Evolutionary conservation across 2,329 filamentous ascomycete species (phyloP), one percentile per base, ranked within the genome.

Genomic region (Septoria petroselini): DNA sequence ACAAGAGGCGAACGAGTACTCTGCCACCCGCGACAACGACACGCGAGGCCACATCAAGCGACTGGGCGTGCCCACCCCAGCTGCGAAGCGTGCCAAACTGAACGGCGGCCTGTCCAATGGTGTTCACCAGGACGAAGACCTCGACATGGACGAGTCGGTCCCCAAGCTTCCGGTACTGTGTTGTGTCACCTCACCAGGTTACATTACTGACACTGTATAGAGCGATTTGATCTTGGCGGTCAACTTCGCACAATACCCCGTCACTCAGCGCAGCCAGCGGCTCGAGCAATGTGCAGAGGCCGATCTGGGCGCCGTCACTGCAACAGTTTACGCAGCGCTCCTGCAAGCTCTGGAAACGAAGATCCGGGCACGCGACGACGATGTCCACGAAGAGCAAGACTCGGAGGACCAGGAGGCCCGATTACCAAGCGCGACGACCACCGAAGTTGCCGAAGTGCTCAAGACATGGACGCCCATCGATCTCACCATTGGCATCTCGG

Each of bases 211-310:
- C 55, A 54, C 40, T 54, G 48, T 57, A 14, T 64, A 94, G 84
- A 79, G 82, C 41, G 80, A 86, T 50, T 75, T 90, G 57, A 77
- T 91, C 29, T 75, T 97, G 41, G 82, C 85, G 21, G 76, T 96
- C 47, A 96, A 95, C 65, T 85, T 88, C 62, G 85, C 91, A 48
- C 94, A 91, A 68, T 88, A 89, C 52, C 75, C 85, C 5, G 87
- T 96, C 7, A 83, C 87, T 41, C 76, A 95, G 55, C 87, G 91
- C 49, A 95, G 89, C 61, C 79, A 84, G 57, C 81, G 83, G 15
- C 81, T 97, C 2, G 81, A 85, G 44, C 76, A 82, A n/a, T 80
- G 90, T 49, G 88, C 83, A 1, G 77, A 83, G 43, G 81, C 86
- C 45, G 76, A 80, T 25, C 78, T 93, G 15, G 87, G 90, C 37